A percentile compares a stretch with the other conserved stretches of the same genome.
phyloP scores from a whole-genome alignment of 108 stramenopile species.

The Cyclotella distinguenda region DNA sequence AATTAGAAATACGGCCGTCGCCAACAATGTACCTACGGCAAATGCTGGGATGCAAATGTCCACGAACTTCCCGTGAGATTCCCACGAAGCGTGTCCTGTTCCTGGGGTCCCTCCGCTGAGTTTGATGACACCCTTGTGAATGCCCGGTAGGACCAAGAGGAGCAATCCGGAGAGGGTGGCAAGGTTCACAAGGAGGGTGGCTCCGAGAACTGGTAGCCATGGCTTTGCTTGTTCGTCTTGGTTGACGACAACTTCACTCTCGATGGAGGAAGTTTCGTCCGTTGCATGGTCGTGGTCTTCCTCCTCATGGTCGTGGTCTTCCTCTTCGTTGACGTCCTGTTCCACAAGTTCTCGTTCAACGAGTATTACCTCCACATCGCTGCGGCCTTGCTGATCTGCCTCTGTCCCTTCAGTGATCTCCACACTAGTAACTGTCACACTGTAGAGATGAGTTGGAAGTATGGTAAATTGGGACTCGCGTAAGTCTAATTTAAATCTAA shows the following conservation, averaged over 20 bases:
- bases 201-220: slow-evolving; percentile 31
- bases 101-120: background rate
- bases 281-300: slow-evolving; percentile 3
- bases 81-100: background rate
- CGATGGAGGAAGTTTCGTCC: background rate
- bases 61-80: slow-evolving; percentile 13
- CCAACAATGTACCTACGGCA: slow-evolving; percentile 67
- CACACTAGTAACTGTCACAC: too few species aligned
- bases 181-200: slow-evolving; percentile 43
- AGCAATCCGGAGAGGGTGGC: slow-evolving; percentile 35
- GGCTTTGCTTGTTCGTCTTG: slow-evolving; percentile 8
- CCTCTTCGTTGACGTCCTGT: slow-evolving; percentile 12
- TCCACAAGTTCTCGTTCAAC: too few species aligned
- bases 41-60: slow-evolving; percentile 43
- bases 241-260: slow-evolving; percentile 3
- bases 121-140: slow-evolving; percentile 20
- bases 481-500: too few species aligned
- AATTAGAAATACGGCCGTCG: slow-evolving; percentile 65
- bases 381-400: too few species aligned
- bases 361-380: too few species aligned
- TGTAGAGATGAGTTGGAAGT: too few species aligned
- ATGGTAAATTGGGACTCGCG: too few species aligned
- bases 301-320: slow-evolving; percentile 8
- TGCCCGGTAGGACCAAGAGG: slow-evolving; percentile 19
- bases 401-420: too few species aligned